Percentiles rank a stretch among this genome's conserved stretches.
These are phyloP conservation scores for Tuctoria greenei DNA, from an alignment of 176 grass and related monocot genomes.

Conservation along the genomic window DNA sequence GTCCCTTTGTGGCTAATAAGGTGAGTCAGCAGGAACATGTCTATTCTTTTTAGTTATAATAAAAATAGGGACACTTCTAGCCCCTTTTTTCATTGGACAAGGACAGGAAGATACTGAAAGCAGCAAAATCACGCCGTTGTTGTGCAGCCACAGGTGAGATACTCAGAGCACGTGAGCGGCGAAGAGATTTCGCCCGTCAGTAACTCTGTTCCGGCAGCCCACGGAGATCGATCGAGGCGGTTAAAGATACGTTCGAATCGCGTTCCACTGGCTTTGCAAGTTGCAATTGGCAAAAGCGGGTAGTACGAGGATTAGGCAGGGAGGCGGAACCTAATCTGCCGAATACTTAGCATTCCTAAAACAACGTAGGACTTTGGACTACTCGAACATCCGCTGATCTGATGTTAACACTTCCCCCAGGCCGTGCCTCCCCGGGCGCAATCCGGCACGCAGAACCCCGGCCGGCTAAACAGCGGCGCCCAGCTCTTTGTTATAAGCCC, in stretches of 20 bases:
- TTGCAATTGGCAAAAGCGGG: neutral
- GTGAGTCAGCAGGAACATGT: neutral
- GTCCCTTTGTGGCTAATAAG: neutral
- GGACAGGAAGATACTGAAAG: neutral
- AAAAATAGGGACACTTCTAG: neutral
- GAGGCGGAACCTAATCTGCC: neutral
- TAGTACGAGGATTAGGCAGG: slow-evolving; percentile 16
- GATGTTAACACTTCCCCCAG: neutral
- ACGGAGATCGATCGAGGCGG: neutral
- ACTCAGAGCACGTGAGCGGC: neutral
- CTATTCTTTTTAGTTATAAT: neutral
- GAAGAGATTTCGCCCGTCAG: neutral
- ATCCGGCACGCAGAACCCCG: neutral
- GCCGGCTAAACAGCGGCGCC: slow-evolving; percentile 2
- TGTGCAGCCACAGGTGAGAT: neutral
- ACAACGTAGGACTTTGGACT: neutral
- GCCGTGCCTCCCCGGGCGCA: no score
- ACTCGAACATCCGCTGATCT: neutral
- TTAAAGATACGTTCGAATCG: slow-evolving; percentile 14
- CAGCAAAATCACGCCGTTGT: neutral
- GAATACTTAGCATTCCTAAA: neutral
- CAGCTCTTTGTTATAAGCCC: neutral
- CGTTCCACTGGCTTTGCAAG: neutral
- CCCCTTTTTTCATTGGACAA: neutral
- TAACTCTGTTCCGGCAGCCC: neutral